Percentiles rank a stretch among this genome's conserved stretches.
Evolutionary conservation across 2,329 filamentous ascomycete species (phyloP).

Genomic region (Dactylellina sp.): DNA sequence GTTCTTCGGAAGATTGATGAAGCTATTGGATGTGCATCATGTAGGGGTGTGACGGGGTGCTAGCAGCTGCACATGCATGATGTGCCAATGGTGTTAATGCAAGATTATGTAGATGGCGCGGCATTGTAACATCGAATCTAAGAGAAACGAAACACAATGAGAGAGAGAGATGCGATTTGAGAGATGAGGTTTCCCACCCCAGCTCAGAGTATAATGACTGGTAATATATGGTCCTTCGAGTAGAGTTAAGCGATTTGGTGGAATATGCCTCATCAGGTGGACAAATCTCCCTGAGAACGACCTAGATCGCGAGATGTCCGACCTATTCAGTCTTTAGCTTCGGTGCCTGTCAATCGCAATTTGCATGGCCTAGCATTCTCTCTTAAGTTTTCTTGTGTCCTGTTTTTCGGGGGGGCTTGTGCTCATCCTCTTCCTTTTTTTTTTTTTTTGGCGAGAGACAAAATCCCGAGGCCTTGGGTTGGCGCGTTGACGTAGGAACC

Average conservation of each 20-base stretch:
- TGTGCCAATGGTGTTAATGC: conserved; percentile 4
- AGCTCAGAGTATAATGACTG: no score
- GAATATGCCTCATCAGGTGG: conserved; percentile 50
- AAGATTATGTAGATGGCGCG: not conserved
- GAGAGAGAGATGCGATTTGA: not conserved
- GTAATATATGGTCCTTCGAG: no score
- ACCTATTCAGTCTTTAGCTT: conserved; percentile 8
- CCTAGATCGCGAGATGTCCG: conserved; percentile 20
- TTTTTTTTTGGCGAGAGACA: conserved; percentile 54
- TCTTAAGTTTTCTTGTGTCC: not conserved
- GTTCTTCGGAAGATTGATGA: conserved; percentile 14
- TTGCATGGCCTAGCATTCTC: conserved; percentile 1
- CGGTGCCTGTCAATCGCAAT: conserved; percentile 47
- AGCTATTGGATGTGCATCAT: conserved; percentile 14
- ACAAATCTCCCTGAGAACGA: conserved; percentile 11
- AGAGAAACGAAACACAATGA: not conserved
- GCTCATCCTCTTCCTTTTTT: not conserved
- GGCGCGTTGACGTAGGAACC: conserved; percentile 25
- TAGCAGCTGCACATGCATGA: not conserved
- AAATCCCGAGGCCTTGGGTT: conserved; percentile 51
- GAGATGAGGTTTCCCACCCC: not conserved
- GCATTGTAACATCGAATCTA: not conserved
- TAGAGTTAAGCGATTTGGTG: conserved; percentile 30
- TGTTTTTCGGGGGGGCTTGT: no score
- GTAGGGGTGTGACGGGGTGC: not conserved